Evolutionary conservation across 208 protist species (phyloP).

Genomic region (Trypanosomatidae sp.): DNA sequence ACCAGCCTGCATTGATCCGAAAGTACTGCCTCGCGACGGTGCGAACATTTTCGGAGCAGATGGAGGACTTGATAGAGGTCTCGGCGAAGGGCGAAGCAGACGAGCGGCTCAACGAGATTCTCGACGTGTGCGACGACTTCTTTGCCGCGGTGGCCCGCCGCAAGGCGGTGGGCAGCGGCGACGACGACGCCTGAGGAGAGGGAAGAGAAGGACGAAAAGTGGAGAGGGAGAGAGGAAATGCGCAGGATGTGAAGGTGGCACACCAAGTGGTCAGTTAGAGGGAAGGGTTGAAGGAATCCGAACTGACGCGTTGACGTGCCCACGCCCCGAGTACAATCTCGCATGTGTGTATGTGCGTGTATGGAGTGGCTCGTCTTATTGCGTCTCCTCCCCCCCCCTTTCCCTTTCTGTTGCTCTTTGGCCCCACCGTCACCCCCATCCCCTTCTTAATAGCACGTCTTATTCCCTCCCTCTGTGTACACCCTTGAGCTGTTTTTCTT

Average conservation of each 20-base stretch:
- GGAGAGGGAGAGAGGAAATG: background rate
- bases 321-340: background rate
- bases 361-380: background rate
- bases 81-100: constrained; percentile 75
- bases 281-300: background rate
- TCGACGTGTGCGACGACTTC: constrained; percentile 87
- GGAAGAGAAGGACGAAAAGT: background rate
- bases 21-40: constrained; percentile 67
- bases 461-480: background rate
- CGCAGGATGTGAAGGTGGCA: background rate
- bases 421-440: too few relatives aligned
- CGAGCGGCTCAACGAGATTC: constrained; percentile 84
- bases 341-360: too few relatives aligned
- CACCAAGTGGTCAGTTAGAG: background rate
- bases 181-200: background rate
- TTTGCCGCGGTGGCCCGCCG: constrained; percentile 43
- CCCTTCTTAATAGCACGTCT: too few relatives aligned
- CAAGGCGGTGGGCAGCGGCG: constrained; percentile 3
- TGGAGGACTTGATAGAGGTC: constrained; percentile 78
- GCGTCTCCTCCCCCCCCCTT: background rate
- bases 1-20: constrained; percentile 49
- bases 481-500: background rate
- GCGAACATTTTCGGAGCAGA: constrained; percentile 53
- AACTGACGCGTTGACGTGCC: background rate
- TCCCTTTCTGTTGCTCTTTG: too few relatives aligned